Conservation (phyloP, 2,329 filamentous ascomycete species). For the Fusarium duplospermum region DNA sequence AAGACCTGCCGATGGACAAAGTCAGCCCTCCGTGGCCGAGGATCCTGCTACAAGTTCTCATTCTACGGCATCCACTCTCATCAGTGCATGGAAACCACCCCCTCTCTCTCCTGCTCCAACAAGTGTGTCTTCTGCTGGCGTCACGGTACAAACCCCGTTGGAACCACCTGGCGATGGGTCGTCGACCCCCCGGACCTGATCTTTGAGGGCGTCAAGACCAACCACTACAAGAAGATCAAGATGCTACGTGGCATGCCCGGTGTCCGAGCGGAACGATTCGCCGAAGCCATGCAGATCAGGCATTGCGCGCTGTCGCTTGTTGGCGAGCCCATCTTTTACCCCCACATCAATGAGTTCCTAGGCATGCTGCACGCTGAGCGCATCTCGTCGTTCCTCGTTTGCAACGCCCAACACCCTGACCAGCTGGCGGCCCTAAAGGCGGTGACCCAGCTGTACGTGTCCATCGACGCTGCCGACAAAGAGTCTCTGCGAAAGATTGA, state of each 20-base stretch:
- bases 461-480: slow-evolving; percentile 92
- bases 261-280: slow-evolving; percentile 89
- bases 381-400: slow-evolving; percentile 95
- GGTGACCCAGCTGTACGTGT: slow-evolving; percentile 96
- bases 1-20: slow-evolving; percentile 99
- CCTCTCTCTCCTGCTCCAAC: slow-evolving; percentile 94
- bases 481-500: slow-evolving; percentile 91
- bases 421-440: slow-evolving; percentile 84
- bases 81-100: slow-evolving; percentile 98
- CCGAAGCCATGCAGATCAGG: slow-evolving; percentile 90
- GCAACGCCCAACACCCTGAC: slow-evolving; percentile 96
- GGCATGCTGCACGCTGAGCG: slow-evolving; percentile 84
- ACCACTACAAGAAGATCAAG: slow-evolving; percentile 97
- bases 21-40: slow-evolving; percentile 90
- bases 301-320: slow-evolving; percentile 94
- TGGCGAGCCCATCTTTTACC: slow-evolving; percentile 98
- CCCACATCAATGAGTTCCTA: slow-evolving; percentile 94
- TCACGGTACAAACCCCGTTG: slow-evolving; percentile 96
- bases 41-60: slow-evolving; percentile 97
- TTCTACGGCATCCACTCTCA: slow-evolving; percentile 98
- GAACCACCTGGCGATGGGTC: slow-evolving; percentile 96
- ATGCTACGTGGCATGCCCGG: slow-evolving; percentile 95
- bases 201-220: slow-evolving; percentile 88
- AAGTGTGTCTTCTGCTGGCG: slow-evolving; percentile 99
- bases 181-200: slow-evolving; percentile 92